Conservation (phyloP, 108 stramenopile species). For the Cyclotella baltica region DNA sequence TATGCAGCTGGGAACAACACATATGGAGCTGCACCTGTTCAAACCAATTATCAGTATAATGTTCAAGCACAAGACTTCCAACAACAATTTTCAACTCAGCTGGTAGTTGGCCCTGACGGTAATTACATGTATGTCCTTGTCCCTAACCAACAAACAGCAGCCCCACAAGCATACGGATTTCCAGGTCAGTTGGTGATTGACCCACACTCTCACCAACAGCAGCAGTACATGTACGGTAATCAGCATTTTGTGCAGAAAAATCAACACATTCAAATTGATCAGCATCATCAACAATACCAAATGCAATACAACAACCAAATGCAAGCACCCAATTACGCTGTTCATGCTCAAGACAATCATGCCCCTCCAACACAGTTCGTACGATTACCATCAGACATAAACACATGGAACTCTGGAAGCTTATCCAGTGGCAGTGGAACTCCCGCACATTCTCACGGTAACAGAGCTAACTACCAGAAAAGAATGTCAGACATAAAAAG, state of each 20-base stretch:
- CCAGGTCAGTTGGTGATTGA: conserved; percentile 50
- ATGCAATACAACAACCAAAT: conserved; percentile 38
- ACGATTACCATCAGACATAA: conserved; percentile 38
- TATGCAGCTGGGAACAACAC: not conserved
- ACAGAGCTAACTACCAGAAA: not conserved
- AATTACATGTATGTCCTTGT: conserved; percentile 73
- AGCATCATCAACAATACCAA: conserved; percentile 45
- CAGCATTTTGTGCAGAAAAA: conserved; percentile 5
- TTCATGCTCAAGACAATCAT: conserved; percentile 19
- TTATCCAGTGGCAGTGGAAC: conserved; percentile 48
- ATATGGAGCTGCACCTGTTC: not conserved
- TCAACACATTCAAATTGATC: conserved; percentile 33
- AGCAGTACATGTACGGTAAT: conserved; percentile 48
- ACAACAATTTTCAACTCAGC: conserved; percentile 51
- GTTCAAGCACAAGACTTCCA: conserved; percentile 29
- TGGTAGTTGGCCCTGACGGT: conserved; percentile 82
- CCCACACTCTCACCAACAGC: conserved; percentile 51
- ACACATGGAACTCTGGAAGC: conserved; percentile 41
- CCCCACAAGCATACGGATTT: conserved; percentile 33
- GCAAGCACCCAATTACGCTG: conserved; percentile 10
- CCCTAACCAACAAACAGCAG: conserved; percentile 45
- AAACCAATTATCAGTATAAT: conserved; percentile 23
- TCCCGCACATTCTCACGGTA: not conserved
- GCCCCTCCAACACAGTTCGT: conserved; percentile 44
- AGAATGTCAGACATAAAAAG: conserved; percentile 21